A percentile compares a stretch with the other conserved stretches of the same genome.
phyloP scores from a whole-genome alignment of 331 rosid genomes.

The Prunus yedoensis region DNA sequence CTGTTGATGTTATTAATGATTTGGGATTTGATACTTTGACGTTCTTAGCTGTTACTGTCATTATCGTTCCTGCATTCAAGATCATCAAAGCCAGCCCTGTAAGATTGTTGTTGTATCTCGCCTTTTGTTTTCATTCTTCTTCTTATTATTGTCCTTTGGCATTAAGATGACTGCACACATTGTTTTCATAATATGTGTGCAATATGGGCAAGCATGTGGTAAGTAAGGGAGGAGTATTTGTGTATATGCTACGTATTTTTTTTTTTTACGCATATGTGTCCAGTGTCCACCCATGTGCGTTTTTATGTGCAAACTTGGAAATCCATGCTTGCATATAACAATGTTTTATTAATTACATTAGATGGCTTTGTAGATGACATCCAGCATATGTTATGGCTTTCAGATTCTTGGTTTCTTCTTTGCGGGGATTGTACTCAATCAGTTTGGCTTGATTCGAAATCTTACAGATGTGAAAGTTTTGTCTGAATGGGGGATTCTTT shows the following conservation, averaged over 20 bases:
- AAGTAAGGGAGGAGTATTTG: background rate
- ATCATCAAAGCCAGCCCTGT: conserved; percentile 89
- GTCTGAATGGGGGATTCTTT: conserved; percentile 98
- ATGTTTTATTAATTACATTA: background rate
- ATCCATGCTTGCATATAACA: background rate
- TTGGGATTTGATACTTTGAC: conserved; percentile 94
- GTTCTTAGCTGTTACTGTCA: conserved; percentile 83
- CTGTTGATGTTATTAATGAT: conserved; percentile 89
- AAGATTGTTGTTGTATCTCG: conserved; percentile 33
- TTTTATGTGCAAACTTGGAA: background rate
- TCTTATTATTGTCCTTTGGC: background rate
- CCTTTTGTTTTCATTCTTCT: conserved; percentile 15
- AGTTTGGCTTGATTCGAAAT: conserved; percentile 93
- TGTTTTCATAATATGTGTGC: background rate
- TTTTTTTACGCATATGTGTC: background rate
- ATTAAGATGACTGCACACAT: background rate
- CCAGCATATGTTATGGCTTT: conserved; percentile 28
- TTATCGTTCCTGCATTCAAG: conserved; percentile 92
- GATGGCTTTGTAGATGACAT: conserved; percentile 2
- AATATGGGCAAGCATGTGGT: background rate
- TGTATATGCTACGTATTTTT: background rate
- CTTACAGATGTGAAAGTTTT: conserved; percentile 81
- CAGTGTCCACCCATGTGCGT: background rate
- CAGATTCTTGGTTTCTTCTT: conserved; percentile 98
- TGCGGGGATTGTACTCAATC: conserved; percentile 92